Evolutionary conservation across 1,284 basidiomycete species (phyloP).

Genomic region (Anthracocystis walkeri): DNA sequence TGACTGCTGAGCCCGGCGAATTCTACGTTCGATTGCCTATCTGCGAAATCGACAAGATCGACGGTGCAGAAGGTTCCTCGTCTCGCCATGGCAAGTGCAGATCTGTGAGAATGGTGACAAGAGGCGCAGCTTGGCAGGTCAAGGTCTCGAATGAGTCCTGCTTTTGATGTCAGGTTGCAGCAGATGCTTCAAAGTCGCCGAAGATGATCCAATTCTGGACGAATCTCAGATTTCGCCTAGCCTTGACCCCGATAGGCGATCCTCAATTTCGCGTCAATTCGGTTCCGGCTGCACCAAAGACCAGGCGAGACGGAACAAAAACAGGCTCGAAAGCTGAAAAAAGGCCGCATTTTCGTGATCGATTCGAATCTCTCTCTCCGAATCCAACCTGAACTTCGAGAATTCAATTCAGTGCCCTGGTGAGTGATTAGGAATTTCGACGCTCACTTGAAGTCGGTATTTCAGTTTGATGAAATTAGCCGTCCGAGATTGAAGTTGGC

Average conservation of each 20-base stretch:
- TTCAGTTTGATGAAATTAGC: too few species aligned
- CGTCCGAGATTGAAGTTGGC: too few species aligned
- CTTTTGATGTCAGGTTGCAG: slow-evolving; percentile 22
- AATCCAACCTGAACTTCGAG: too few species aligned
- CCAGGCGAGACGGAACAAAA: slow-evolving; percentile 30
- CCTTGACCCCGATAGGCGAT: slow-evolving; percentile 11
- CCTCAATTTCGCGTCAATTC: slow-evolving; percentile 5
- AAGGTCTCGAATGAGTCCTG: slow-evolving; percentile 11
- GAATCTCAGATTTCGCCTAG: neutral
- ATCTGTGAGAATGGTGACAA: neutral
- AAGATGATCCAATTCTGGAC: neutral
- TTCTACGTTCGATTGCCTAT: neutral
- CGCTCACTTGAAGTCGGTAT: too few species aligned
- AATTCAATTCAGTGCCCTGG: too few species aligned
- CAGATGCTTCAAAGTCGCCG: too few species aligned
- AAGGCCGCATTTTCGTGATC: slow-evolving; percentile 29
- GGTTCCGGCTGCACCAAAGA: slow-evolving; percentile 18
- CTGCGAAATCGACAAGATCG: slow-evolving; percentile 5
- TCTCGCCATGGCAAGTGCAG: neutral
- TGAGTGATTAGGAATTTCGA: too few species aligned
- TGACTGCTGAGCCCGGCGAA: neutral
- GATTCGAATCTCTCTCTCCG: slow-evolving; percentile 8
- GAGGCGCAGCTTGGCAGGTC: slow-evolving; percentile 15
- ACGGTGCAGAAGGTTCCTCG: neutral
- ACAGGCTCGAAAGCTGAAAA: slow-evolving; percentile 24